Evolutionary conservation across 1,284 basidiomycete genomes (phyloP).

Genomic region (Cystobasidium slooffiae): DNA sequence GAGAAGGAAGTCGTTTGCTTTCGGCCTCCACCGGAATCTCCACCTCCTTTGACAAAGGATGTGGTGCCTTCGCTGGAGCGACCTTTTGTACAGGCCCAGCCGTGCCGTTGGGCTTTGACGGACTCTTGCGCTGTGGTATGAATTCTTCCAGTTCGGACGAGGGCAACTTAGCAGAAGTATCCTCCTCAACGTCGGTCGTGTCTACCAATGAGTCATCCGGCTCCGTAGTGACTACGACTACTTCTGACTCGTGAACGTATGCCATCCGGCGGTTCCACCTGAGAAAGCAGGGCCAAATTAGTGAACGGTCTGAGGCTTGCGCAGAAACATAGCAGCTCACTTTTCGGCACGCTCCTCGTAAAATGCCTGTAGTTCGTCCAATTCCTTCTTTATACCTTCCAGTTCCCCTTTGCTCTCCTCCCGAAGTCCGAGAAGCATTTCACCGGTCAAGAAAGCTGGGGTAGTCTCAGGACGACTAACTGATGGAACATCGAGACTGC

Average conservation of each 20-base stretch:
- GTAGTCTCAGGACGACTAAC: not conserved
- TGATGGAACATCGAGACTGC: no score
- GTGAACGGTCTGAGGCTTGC: no score
- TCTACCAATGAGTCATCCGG: not conserved
- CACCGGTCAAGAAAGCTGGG: not conserved
- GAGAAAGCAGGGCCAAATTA: not conserved
- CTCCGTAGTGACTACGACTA: not conserved
- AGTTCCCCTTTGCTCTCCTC: not conserved
- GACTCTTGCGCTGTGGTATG: not conserved
- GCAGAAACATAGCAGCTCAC: no score
- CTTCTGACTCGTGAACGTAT: slow-evolving; percentile 5
- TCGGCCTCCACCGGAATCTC: no score
- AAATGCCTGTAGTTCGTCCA: not conserved
- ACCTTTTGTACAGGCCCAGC: not conserved
- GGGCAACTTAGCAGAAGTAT: not conserved
- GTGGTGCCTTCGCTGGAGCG: no score
- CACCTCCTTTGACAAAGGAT: no score
- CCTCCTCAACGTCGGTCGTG: not conserved
- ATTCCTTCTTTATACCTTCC: not conserved
- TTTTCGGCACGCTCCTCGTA: not conserved
- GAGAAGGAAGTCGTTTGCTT: no score
- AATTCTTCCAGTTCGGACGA: slow-evolving; percentile 11
- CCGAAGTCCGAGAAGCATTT: not conserved
- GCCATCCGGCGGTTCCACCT: slow-evolving; percentile 13
- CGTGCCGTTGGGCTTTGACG: not conserved